Percentiles rank a stretch among this genome's conserved stretches.
Evolutionary conservation across 2,329 filamentous ascomycete species (phyloP).

Genomic region (Penicillium expansum): DNA sequence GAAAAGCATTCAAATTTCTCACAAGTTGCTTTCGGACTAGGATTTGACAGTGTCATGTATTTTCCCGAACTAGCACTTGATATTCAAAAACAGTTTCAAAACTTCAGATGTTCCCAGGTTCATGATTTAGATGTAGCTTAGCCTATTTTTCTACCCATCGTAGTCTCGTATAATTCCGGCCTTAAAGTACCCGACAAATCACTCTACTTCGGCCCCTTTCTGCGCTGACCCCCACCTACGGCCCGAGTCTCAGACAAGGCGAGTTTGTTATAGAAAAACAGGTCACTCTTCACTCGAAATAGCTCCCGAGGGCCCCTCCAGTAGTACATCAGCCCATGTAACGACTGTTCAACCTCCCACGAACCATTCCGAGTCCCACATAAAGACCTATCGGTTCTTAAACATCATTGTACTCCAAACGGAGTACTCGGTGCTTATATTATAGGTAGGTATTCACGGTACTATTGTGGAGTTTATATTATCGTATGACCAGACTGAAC

Average conservation of each 20-base stretch:
- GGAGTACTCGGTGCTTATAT: not conserved
- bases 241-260: not conserved
- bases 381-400: not conserved
- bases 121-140: not conserved
- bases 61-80: conserved; percentile 10
- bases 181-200: not conserved
- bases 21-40: not conserved
- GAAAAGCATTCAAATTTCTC: conserved; percentile 8
- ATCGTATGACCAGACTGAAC: not conserved
- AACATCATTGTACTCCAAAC: not conserved
- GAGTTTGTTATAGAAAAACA: no score
- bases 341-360: not conserved
- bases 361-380: not conserved
- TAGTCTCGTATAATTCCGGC: not conserved
- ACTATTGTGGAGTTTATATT: not conserved
- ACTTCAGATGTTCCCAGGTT: not conserved
- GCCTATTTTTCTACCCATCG: not conserved
- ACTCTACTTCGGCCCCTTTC: not conserved
- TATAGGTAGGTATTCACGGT: not conserved
- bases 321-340: not conserved
- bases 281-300: not conserved
- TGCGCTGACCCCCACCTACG: not conserved
- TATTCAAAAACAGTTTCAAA: conserved; percentile 9
- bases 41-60: conserved; percentile 5
- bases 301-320: not conserved